These are phyloP conservation scores for Arthrobotrys sphaeroides DNA, from an alignment of 2,329 filamentous ascomycete genomes.

Conservation along the genomic window DNA sequence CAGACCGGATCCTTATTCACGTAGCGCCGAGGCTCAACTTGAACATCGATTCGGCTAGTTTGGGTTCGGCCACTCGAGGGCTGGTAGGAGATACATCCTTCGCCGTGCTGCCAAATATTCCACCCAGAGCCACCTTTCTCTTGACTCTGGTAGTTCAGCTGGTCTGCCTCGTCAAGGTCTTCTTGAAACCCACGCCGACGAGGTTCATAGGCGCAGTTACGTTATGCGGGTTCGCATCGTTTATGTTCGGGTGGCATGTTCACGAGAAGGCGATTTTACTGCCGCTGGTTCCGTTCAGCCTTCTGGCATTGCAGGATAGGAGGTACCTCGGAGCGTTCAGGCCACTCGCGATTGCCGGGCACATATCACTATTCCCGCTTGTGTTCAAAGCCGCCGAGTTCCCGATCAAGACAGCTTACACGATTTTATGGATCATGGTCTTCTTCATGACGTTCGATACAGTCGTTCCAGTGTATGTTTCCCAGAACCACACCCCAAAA, in stretches of 20 bases:
- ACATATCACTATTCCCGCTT: conserved; percentile 93
- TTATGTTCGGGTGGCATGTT: conserved; percentile 98
- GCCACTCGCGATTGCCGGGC: conserved; percentile 88
- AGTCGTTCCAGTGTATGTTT: conserved; percentile 80
- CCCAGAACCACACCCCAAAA: no score
- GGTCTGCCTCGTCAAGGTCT: conserved; percentile 82
- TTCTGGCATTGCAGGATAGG: conserved; percentile 88
- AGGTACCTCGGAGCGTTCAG: conserved; percentile 91
- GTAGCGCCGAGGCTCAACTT: conserved; percentile 85
- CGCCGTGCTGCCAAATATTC: conserved; percentile 87
- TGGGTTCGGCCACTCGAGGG: conserved; percentile 89
- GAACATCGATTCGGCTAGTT: conserved; percentile 74
- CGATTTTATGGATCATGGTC: conserved; percentile 85
- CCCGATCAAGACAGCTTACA: conserved; percentile 92
- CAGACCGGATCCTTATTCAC: conserved; percentile 82
- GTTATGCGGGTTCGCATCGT: conserved; percentile 93
- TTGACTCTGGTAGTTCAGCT: conserved; percentile 72
- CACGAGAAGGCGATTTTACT: conserved; percentile 97
- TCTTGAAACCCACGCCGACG: conserved; percentile 82
- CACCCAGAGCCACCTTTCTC: conserved; percentile 79
- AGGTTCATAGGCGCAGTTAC: conserved; percentile 89
- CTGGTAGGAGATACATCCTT: conserved; percentile 94
- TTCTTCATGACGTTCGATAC: conserved; percentile 88
- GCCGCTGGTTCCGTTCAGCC: conserved; percentile 92
- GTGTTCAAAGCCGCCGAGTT: conserved; percentile 93